Evolutionary conservation across 257 asterid genomes (phyloP).

Genomic region (Solanum corneliomulleri): DNA sequence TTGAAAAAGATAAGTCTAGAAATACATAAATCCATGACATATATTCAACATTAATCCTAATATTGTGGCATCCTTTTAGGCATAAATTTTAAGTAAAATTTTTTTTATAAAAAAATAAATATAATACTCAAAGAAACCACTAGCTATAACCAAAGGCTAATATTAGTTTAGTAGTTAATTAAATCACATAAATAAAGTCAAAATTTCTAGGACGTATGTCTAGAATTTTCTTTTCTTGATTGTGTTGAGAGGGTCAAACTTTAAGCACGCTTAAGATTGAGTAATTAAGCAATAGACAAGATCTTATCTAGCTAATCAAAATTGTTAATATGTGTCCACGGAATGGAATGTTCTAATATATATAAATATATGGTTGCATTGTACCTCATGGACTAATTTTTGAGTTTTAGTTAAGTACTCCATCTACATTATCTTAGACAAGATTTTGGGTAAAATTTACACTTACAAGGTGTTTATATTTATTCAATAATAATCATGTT

Average conservation of each 20-base stretch:
- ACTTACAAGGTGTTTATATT: rapidly evolving
- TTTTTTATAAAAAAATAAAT: neutral
- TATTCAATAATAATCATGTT: too few relatives aligned
- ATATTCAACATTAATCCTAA: conserved; percentile 4
- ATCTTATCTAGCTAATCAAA: neutral
- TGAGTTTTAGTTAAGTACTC: neutral
- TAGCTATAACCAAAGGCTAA: conserved; percentile 14
- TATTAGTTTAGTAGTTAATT: neutral
- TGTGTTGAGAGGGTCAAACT: neutral
- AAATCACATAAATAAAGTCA: neutral
- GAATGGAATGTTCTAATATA: neutral
- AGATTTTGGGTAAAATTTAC: too few relatives aligned
- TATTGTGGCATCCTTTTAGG: conserved; percentile 8
- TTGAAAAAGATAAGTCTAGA: conserved; percentile 26
- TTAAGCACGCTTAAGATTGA: neutral
- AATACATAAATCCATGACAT: conserved; percentile 21
- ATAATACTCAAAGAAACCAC: conserved; percentile 10
- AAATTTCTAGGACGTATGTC: neutral
- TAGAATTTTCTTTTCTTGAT: neutral
- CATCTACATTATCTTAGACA: neutral
- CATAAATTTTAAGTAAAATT: too few relatives aligned
- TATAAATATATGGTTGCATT: too few relatives aligned
- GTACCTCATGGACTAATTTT: too few relatives aligned
- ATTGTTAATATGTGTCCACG: neutral
- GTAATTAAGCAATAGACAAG: neutral